These are phyloP conservation scores for Leccinum incarnatum DNA, from an alignment of 768 basidiomycete species.

Conservation along the genomic window DNA sequence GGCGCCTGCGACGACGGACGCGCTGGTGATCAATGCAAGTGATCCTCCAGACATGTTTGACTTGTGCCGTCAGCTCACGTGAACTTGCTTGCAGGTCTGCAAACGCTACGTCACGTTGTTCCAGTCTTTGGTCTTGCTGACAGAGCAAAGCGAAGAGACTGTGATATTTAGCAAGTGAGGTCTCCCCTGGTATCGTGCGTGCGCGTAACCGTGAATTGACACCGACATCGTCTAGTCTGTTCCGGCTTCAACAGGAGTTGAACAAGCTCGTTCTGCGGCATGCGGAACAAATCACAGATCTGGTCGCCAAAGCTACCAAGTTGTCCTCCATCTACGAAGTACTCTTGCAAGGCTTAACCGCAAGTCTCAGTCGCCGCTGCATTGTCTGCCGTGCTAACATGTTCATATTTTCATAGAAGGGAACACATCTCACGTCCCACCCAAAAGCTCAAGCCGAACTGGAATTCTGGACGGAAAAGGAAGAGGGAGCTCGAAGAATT, in stretches of 20 bases:
- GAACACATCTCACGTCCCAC: conserved; percentile 69
- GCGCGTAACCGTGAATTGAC: background rate
- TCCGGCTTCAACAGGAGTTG: conserved; percentile 83
- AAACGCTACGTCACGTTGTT: conserved; percentile 78
- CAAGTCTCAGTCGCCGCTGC: conserved; percentile 37
- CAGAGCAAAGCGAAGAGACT: conserved; percentile 83
- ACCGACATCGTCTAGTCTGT: conserved; percentile 49
- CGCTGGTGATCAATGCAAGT: conserved; percentile 58
- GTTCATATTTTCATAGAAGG: conserved; percentile 43
- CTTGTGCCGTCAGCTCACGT: background rate
- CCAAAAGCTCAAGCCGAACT: conserved; percentile 85
- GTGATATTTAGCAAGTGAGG: conserved; percentile 95
- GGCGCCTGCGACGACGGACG: conserved; percentile 62
- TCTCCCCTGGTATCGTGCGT: background rate
- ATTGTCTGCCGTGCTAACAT: background rate
- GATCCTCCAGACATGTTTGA: background rate
- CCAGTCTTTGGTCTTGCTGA: conserved; percentile 77
- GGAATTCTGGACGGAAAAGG: conserved; percentile 80
- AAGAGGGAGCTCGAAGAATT: conserved; percentile 72
- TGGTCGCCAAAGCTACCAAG: conserved; percentile 60
- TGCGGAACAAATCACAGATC: conserved; percentile 62
- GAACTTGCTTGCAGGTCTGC: conserved; percentile 49
- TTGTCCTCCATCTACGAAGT: conserved; percentile 72
- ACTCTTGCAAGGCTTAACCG: conserved; percentile 73
- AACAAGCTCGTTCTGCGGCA: conserved; percentile 73